These are phyloP conservation scores for Fusarium equiseti DNA, from an alignment of 2,329 filamentous ascomycete genomes.

Conservation along the genomic window DNA sequence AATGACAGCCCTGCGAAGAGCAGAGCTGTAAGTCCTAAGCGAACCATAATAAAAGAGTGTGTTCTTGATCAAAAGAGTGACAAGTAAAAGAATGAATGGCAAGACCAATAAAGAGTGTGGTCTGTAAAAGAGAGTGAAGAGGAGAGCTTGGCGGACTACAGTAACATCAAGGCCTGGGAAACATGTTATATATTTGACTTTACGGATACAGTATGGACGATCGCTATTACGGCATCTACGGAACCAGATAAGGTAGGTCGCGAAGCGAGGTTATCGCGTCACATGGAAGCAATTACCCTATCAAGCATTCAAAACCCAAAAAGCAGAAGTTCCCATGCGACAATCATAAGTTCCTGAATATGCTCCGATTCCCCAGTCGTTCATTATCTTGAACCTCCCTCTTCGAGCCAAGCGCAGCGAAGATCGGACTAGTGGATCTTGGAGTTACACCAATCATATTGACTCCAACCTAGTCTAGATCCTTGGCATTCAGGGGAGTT, in stretches of 20 bases:
- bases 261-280: neutral
- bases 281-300: neutral
- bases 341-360: conserved; percentile 19
- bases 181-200: conserved; percentile 1
- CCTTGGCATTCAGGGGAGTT: conserved; percentile 22
- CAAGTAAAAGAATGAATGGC: conserved; percentile 2
- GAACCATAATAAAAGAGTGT: conserved; percentile 19
- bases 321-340: conserved; percentile 17
- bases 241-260: conserved; percentile 5
- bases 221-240: neutral
- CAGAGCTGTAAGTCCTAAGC: conserved; percentile 27
- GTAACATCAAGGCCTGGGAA: neutral
- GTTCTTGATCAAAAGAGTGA: conserved; percentile 15
- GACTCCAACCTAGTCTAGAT: neutral
- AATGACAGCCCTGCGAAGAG: conserved; percentile 33
- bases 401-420: conserved; percentile 15
- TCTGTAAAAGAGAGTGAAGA: conserved; percentile 6
- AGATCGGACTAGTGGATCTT: conserved; percentile 8
- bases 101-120: conserved; percentile 8
- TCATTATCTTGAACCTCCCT: conserved; percentile 21
- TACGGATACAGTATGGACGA: neutral
- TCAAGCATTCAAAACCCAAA: neutral
- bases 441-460: neutral
- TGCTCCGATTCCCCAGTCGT: conserved; percentile 6
- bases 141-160: conserved; percentile 8